Evolutionary conservation across 495 filamentous ascomycete genomes (phyloP).

Genomic region (Hypoxylon perforatum): DNA sequence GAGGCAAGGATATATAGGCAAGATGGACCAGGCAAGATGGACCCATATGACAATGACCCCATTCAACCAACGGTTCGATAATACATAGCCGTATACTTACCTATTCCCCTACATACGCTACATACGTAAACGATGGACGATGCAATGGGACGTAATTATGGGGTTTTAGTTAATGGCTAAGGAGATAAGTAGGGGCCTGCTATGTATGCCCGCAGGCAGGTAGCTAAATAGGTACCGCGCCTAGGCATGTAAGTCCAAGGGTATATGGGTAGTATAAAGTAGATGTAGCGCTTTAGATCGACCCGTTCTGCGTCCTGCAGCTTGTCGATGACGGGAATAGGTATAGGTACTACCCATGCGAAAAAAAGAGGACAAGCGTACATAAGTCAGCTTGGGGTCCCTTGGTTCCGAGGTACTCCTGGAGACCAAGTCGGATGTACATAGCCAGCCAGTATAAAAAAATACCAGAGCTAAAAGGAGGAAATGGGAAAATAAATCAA

Average conservation of each 20-base stretch:
- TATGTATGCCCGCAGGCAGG: slow-evolving; percentile 14
- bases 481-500: slow-evolving; percentile 21
- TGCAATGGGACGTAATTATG: slow-evolving; percentile 48
- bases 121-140: slow-evolving; percentile 38
- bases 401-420: slow-evolving; percentile 35
- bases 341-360: slow-evolving; percentile 26
- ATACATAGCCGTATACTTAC: slow-evolving; percentile 36
- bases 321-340: slow-evolving; percentile 38
- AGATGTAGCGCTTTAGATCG: slow-evolving; percentile 41
- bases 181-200: slow-evolving; percentile 40
- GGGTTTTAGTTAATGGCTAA: slow-evolving; percentile 43
- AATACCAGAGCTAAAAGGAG: slow-evolving; percentile 21
- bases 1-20: slow-evolving; percentile 58
- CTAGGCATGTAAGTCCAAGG: slow-evolving; percentile 7
- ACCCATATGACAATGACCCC: slow-evolving; percentile 48
- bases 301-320: slow-evolving; percentile 43
- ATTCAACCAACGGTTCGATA: slow-evolving; percentile 44
- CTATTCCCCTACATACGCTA: slow-evolving; percentile 41
- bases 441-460: not conserved
- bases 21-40: slow-evolving; percentile 50
- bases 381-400: not conserved
- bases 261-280: slow-evolving; percentile 20
- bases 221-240: slow-evolving; percentile 3
- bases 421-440: slow-evolving; percentile 1
- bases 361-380: slow-evolving; percentile 22